Conservation (phyloP, 1,284 basidiomycete genomes). For the Puccinia novopanici region DNA sequence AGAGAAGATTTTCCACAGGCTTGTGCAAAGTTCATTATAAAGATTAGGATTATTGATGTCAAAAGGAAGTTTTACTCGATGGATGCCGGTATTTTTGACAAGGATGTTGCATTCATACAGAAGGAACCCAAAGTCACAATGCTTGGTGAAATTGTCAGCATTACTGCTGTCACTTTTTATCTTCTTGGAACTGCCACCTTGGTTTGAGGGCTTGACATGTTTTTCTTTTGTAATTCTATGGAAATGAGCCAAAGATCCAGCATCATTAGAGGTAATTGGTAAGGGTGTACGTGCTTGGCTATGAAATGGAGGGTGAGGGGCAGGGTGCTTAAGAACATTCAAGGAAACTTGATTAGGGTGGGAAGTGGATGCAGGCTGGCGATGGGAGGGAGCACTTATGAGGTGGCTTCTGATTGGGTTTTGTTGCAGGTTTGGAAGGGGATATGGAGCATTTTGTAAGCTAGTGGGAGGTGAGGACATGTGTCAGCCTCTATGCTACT, state of each 20-base stretch:
- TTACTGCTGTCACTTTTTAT: background rate
- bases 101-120: background rate
- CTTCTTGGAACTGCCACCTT: background rate
- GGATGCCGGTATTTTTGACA: background rate
- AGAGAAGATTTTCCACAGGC: background rate
- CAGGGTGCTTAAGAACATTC: slow-evolving; percentile 1
- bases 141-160: background rate
- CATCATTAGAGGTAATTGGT: background rate
- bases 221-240: background rate
- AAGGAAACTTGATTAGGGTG: background rate
- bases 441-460: too few relatives aligned
- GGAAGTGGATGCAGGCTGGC: background rate
- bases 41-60: background rate
- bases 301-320: too few relatives aligned
- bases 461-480: too few relatives aligned
- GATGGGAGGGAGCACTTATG: background rate
- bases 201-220: background rate
- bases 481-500: too few relatives aligned
- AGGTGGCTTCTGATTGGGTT: background rate
- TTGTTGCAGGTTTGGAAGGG: too few relatives aligned
- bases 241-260: background rate
- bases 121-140: background rate
- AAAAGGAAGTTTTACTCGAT: background rate
- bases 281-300: background rate
- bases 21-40: background rate